A percentile compares a stretch with the other conserved stretches of the same genome.
Evolutionary conservation across 2,329 filamentous ascomycete genomes (phyloP).

Genomic region (Ceratocystis lukuohia): DNA sequence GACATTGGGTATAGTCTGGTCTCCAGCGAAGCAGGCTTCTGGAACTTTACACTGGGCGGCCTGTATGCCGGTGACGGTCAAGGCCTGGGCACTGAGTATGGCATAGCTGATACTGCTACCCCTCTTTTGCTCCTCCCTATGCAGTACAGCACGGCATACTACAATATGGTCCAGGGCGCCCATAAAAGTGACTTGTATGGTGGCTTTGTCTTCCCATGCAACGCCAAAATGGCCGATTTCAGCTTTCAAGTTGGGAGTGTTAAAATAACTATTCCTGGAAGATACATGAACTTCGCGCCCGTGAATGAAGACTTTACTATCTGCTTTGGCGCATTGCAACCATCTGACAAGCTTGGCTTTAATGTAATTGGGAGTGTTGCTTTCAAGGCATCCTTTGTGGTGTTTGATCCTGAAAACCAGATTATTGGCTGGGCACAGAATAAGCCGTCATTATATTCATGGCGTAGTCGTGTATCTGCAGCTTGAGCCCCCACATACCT

Average conservation of each 20-base stretch:
- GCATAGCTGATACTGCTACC: constrained; percentile 46
- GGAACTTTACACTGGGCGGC: constrained; percentile 38
- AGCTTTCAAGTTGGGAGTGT: constrained; percentile 45
- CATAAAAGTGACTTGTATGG: constrained; percentile 29
- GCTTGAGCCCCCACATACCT: no score
- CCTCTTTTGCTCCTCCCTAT: constrained; percentile 48
- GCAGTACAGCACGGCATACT: constrained; percentile 37
- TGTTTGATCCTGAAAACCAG: constrained; percentile 42
- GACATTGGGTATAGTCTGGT: constrained; percentile 43
- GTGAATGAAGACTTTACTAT: constrained; percentile 33
- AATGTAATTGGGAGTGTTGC: constrained; percentile 52
- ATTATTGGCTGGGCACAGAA: constrained; percentile 14
- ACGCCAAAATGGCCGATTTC: constrained; percentile 34
- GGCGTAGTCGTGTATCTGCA: no score
- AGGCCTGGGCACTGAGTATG: background rate
- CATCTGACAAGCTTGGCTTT: constrained; percentile 31
- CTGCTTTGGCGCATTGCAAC: constrained; percentile 57
- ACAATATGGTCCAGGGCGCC: constrained; percentile 34
- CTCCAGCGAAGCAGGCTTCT: constrained; percentile 51
- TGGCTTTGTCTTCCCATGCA: constrained; percentile 37
- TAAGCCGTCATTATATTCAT: no score
- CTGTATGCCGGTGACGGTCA: background rate
- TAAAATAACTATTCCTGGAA: constrained; percentile 43
- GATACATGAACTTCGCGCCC: constrained; percentile 39
- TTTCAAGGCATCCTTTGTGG: constrained; percentile 48